Evolutionary conservation across 495 filamentous ascomycete genomes (phyloP), one percentile per base, ranked within the genome.

Genomic region (Terfezia boudieri): DNA sequence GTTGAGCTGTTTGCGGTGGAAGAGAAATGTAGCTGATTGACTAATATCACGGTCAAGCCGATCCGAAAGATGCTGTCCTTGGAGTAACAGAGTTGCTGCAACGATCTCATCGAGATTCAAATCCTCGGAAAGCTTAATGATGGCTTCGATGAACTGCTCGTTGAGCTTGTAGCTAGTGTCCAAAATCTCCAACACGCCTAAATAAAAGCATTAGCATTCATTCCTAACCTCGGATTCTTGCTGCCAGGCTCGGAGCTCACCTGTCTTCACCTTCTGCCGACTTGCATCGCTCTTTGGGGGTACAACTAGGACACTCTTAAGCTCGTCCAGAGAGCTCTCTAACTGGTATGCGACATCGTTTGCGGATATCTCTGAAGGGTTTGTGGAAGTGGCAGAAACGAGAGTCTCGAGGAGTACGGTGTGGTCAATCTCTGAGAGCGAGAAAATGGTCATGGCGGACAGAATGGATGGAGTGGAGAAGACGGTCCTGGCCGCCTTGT

Each of bases 71-170:
- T 76, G 71, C 62, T 83, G 75, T 8, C 82, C 76, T 41, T 74
- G 73, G 16, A 92, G 66, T 55, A 89, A 76, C 23, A 93, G 69
- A 50, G 72, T 66, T 8, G 87, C 84, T 20, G 92, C 81, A 62
- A 86, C 71, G 51, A 93, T 59, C 67, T 99, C 90, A 67, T 99
- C 89, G 32, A 99, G 72, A 59, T 93, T 76, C 53, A 95, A 72
- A 23, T 80, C 80, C 68, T 96, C 89, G 52, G 88, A 84, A 38
- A 96, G 68, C 63, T 83, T 74, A 16, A 88, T 71, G 37, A 80
- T 73, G 54, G 78, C 74, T 66, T 92, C 79, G 66, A 86, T 75
- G 66, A 96, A 96, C 60, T 89, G 79, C 43, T 80, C 71, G 64
- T 93, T 95, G 64, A 96, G 69, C n/a, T 74, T 60, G 64, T 86